A percentile compares a stretch with the other conserved stretches of the same genome.
Conservation (phyloP, 1,284 basidiomycete species). For the Rhodotorula sp. region DNA sequence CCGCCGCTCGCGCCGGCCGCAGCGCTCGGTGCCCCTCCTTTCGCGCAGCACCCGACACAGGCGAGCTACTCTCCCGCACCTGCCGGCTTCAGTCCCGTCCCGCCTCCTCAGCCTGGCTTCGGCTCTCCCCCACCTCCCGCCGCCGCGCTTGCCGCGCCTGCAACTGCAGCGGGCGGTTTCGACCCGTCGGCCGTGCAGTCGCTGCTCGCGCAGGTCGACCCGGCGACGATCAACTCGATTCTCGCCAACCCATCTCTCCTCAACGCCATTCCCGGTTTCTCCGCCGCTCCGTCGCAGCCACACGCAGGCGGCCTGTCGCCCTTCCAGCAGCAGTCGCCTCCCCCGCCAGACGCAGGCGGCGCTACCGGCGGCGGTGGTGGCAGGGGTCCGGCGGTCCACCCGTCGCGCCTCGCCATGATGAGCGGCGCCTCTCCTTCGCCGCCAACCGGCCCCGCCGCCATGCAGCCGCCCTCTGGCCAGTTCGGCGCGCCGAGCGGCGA, state of each 20-base stretch:
- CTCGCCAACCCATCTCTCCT: constrained; percentile 34
- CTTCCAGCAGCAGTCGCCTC: background rate
- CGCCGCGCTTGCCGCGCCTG: background rate
- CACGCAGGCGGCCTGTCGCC: background rate
- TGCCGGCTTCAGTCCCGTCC: background rate
- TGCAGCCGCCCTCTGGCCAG: background rate
- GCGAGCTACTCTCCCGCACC: background rate
- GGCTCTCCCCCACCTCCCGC: background rate
- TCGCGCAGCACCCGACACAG: background rate
- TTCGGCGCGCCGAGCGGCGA: background rate
- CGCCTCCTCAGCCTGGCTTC: background rate
- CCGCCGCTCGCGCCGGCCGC: background rate
- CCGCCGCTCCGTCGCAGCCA: no score
- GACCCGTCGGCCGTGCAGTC: constrained; percentile 13
- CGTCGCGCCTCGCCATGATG: constrained; percentile 12
- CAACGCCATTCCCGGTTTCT: background rate
- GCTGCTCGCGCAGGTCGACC: constrained; percentile 34
- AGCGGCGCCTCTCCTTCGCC: background rate
- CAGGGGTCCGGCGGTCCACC: background rate
- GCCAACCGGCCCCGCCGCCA: background rate
- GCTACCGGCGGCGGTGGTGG: background rate
- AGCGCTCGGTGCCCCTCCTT: background rate
- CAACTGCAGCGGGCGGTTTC: background rate
- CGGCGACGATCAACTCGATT: constrained; percentile 29
- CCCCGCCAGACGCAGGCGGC: background rate